These are phyloP conservation scores for Fragaria nilgerrensis DNA, from an alignment of 306 rosid genomes.

Conservation along the genomic window DNA sequence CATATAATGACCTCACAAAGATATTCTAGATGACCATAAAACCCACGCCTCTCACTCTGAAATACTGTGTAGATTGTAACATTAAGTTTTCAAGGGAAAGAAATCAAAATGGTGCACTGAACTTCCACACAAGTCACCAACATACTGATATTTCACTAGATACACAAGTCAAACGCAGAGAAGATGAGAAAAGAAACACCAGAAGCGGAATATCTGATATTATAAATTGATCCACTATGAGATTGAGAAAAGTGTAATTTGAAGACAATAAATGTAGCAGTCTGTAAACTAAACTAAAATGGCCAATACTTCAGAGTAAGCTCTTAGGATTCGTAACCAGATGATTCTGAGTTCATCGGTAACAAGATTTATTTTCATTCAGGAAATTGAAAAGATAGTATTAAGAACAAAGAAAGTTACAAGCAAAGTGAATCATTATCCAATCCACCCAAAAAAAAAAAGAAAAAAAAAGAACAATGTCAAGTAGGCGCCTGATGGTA, in stretches of 20 bases:
- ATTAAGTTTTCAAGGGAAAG: not conserved
- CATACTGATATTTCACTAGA: not conserved
- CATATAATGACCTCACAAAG: not conserved
- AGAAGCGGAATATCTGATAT: not conserved
- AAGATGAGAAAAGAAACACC: not conserved
- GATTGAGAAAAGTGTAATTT: not conserved
- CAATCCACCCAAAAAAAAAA: not conserved
- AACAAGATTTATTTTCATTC: not conserved
- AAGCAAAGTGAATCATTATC: not conserved
- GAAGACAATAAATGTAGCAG: not conserved
- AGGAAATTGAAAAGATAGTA: not conserved
- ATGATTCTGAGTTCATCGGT: not conserved
- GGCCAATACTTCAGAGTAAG: not conserved
- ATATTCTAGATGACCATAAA: not conserved
- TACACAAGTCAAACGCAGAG: not conserved
- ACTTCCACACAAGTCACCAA: not conserved
- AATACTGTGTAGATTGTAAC: not conserved
- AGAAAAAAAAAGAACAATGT: not conserved
- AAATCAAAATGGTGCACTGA: not conserved
- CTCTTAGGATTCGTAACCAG: not conserved
- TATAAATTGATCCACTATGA: not conserved
- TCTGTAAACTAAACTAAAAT: not conserved
- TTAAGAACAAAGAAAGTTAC: not conserved
- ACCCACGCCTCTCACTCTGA: not conserved
- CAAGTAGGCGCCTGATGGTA: not conserved